phyloP scores from a whole-genome alignment of 2,329 filamentous ascomycete genomes.

The Plectosphaerella plurivora region DNA sequence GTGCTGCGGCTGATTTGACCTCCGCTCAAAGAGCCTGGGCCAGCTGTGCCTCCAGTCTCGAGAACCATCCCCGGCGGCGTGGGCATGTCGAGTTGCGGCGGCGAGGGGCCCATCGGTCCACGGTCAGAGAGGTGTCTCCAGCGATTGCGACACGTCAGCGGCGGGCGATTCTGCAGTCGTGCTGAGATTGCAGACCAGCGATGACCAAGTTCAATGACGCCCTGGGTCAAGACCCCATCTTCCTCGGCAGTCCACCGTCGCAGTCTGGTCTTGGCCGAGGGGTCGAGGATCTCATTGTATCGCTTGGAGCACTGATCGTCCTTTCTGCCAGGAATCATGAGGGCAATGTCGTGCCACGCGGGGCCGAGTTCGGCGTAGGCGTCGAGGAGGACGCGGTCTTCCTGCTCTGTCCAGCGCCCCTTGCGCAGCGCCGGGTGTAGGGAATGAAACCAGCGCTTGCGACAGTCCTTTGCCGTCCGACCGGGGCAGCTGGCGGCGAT shows the following conservation, averaged over 20 bases:
- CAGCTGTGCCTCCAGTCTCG: too few relatives aligned
- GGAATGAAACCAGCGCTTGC: conserved; percentile 24
- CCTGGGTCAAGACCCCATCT: conserved; percentile 16
- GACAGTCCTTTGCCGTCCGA: conserved; percentile 22
- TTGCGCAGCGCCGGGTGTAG: conserved; percentile 21
- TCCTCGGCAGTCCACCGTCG: conserved; percentile 20
- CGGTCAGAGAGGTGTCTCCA: conserved; percentile 9
- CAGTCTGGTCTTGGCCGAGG: conserved; percentile 17
- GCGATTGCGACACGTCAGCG: conserved; percentile 21
- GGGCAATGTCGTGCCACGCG: conserved; percentile 20
- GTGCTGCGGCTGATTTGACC: neutral
- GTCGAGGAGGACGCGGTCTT: conserved; percentile 21
- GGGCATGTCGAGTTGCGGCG: neutral
- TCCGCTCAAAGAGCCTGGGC: too few relatives aligned
- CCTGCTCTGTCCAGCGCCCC: conserved; percentile 21
- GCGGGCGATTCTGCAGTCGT: conserved; percentile 17
- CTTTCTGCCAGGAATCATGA: conserved; percentile 21
- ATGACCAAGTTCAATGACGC: conserved; percentile 18
- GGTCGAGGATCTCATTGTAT: conserved; percentile 22
- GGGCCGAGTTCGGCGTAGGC: conserved; percentile 20
- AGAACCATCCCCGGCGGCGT: neutral
- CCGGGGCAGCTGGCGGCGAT: conserved; percentile 18
- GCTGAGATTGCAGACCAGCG: conserved; percentile 22
- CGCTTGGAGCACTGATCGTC: conserved; percentile 23
- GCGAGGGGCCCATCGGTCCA: neutral